Conservation (phyloP, 176 grass and related monocot species). For the Avena sativa region DNA sequence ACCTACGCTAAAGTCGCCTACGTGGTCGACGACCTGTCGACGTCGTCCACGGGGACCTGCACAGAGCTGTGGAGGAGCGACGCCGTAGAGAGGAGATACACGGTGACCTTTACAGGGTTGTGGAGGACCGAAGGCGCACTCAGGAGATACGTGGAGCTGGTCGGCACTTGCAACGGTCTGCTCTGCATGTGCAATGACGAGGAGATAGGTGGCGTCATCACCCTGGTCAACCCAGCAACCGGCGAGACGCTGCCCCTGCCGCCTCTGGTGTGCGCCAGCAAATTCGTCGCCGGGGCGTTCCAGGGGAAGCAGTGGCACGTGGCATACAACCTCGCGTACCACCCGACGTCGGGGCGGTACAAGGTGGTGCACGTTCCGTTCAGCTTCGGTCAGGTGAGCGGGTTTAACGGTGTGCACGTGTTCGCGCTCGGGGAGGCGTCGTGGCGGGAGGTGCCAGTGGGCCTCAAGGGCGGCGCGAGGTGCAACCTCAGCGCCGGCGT, state of each 20-base stretch:
- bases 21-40: background rate
- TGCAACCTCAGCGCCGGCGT: background rate
- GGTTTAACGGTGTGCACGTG: background rate
- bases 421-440: background rate
- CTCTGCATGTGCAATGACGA: background rate
- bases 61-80: background rate
- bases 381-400: background rate
- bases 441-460: background rate
- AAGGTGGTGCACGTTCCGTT: background rate
- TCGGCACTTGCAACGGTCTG: background rate
- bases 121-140: too few species aligned
- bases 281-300: background rate
- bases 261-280: background rate
- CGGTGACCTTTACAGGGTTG: too few species aligned
- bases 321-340: background rate
- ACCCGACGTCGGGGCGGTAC: background rate
- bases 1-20: background rate
- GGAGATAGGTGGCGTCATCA: background rate
- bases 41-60: background rate
- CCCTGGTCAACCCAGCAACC: background rate
- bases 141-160: background rate
- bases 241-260: background rate
- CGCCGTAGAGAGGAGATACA: background rate
- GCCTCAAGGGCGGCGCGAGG: background rate
- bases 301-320: background rate